Evolutionary conservation across 345 rosid genomes (phyloP), one percentile per base, ranked within the genome.

Genomic region (Atalantia buxifolia): DNA sequence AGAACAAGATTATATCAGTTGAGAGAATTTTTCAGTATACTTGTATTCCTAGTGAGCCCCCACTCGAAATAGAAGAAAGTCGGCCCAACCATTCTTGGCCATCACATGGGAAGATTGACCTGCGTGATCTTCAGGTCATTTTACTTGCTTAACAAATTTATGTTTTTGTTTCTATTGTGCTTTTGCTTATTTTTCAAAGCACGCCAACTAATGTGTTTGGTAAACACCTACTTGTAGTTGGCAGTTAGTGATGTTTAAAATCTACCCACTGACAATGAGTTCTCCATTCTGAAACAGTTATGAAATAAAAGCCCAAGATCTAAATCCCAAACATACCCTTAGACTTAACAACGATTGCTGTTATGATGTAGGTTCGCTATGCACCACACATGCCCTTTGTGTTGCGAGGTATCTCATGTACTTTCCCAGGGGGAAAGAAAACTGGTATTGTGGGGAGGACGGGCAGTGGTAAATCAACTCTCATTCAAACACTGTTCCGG

Each of bases 391-490:
- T 95, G 91, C 98, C 99, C 9, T 91, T 91, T 1, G 99, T 95
- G 50, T 69, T 95, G 82, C 86, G 84, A 65, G 96, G 98, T 56
- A 81, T 93, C 70, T 87, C 97, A 0, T 95, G 96, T 84, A 95
- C 90, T 19, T 90, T 95, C 75, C 84, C 77, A 1, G 97, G 94
- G 76, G 94, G 92, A n/a, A 80, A 80, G 84, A 95, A 89, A 83
- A 91, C 94, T 4, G 98, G 98, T 28, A 89, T 95, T 40, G 97
- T 95, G 19, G 98, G 99, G 71, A 90, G 99, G 73, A 95, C 99
- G 22, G 98, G 98, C 4, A 88, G 98, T 53, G 98, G 97, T 4
- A 95, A 95, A 85, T 87, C 99, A 13, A 95, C 99, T 57, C 92
- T 95, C 71, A 91, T 93, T 57, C 99, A 92, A 74, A 82, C 96